Evolutionary conservation across 202 grass and related monocot species (phyloP), one percentile per base, ranked within the genome.

Genomic region (Saccharum hybrid): DNA sequence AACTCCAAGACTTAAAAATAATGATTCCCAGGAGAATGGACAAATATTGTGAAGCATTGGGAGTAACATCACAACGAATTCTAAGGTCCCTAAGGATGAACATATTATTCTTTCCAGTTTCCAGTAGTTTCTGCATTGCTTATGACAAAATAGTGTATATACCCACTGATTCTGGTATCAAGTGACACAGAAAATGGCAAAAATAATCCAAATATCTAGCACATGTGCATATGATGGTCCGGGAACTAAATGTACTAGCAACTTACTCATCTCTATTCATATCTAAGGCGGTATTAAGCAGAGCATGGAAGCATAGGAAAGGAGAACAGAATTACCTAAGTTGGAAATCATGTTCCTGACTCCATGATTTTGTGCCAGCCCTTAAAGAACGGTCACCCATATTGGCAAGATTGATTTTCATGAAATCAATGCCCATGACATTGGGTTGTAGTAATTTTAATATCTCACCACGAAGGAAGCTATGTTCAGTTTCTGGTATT

Each of bases 331-430:
- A 87, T 90, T 84, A 99, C 96, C 96, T 94, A 81, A 99, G 89
- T 74, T 99, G 96, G 77, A 99, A 99, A 87, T 96, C 91, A 85
- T 99, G 96, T 63, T 99, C 93, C 66, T 84, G 76, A 34, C 91
- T 88, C 96, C 96, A 99, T 79, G 91, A 88, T 83, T 92, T 96
- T 57, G 89, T 74, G 64, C 73, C 84, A 87, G 85, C 64, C 77
- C 66, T 92, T 81, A 88, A 83, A 88, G 85, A 90, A 65, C 86
- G 86, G 66, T 92, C 87, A 82, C 87, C 77, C 87, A 98, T 88
- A 88, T 89, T 89, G 80, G 89, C 93, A 93, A 93, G 89, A 88
- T 96, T 90, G 73, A 98, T 87, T 89, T 92, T 99, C 93, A 99
- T 89, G 62, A 74, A 91, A 92, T 99, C 93, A 89, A 99, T 99